These are phyloP conservation scores for Mortierella hygrophila DNA, from an alignment of 192 early-diverging fungal species.

Conservation along the genomic window DNA sequence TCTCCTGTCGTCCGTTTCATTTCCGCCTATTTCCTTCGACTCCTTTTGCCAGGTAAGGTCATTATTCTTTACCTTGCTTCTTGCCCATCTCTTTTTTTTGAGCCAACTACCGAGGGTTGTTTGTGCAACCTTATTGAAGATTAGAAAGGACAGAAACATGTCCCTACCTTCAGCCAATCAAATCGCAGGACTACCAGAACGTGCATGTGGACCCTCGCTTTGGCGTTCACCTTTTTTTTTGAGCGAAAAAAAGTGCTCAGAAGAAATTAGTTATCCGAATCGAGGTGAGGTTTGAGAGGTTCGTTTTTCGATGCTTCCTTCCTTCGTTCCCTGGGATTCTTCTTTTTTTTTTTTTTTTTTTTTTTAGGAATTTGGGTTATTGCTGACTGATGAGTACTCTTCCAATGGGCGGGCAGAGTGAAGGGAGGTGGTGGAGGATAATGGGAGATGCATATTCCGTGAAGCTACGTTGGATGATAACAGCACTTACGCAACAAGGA, in stretches of 20 bases:
- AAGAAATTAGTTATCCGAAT: background rate
- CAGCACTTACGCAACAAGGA: too few species aligned
- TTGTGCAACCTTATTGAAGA: background rate
- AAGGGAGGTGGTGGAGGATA: too few species aligned
- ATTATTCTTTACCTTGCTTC: background rate
- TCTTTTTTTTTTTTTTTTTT: background rate
- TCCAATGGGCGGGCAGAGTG: too few species aligned
- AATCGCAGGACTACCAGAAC: background rate
- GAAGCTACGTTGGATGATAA: too few species aligned
- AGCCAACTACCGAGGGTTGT: background rate
- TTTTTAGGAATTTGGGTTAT: too few species aligned
- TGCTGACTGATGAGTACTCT: too few species aligned
- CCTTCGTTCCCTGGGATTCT: background rate
- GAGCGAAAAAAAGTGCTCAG: background rate
- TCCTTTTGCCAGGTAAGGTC: background rate
- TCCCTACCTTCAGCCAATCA: background rate
- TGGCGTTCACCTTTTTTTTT: background rate
- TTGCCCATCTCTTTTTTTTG: too few species aligned
- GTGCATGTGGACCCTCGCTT: background rate
- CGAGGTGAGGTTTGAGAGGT: background rate
- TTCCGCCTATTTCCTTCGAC: background rate
- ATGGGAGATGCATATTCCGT: too few species aligned
- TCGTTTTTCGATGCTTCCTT: background rate
- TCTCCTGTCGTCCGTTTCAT: background rate
- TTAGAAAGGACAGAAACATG: background rate